phyloP scores from a whole-genome alignment of 2,329 filamentous ascomycete species.

The Botrytis byssoidea region DNA sequence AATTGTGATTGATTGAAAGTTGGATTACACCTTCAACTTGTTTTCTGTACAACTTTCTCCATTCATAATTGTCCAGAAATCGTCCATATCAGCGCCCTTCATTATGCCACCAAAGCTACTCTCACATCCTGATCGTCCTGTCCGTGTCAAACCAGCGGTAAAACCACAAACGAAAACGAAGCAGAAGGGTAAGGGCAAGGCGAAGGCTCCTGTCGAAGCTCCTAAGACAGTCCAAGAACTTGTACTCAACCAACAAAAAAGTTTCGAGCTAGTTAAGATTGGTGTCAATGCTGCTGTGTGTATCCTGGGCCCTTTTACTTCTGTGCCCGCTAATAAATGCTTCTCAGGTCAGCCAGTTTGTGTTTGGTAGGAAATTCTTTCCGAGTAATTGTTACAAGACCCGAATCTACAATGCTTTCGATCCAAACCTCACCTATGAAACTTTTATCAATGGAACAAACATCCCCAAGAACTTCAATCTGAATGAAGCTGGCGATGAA shows the following conservation, averaged over 20 bases:
- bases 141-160: not conserved
- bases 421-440: not conserved
- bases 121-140: not conserved
- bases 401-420: slow-evolving; percentile 10
- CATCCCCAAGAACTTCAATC: not conserved
- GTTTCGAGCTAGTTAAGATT: slow-evolving; percentile 25
- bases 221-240: not conserved
- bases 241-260: slow-evolving; percentile 22
- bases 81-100: not conserved
- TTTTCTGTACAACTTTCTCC: not conserved
- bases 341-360: slow-evolving; percentile 26
- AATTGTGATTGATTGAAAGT: not conserved
- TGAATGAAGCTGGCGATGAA: slow-evolving; percentile 6
- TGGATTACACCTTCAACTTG: not conserved
- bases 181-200: not conserved
- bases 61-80: not conserved
- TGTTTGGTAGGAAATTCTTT: slow-evolving; percentile 9
- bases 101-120: not conserved
- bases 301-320: not conserved
- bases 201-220: not conserved
- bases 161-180: not conserved
- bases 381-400: slow-evolving; percentile 10
- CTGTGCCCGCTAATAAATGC: not conserved
- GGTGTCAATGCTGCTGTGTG: slow-evolving; percentile 26
- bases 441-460: slow-evolving; percentile 16